Evolutionary conservation across 192 early-diverging fungal genomes (phyloP), one percentile per base, ranked within the genome.

Genomic region (Podila epicladia): DNA sequence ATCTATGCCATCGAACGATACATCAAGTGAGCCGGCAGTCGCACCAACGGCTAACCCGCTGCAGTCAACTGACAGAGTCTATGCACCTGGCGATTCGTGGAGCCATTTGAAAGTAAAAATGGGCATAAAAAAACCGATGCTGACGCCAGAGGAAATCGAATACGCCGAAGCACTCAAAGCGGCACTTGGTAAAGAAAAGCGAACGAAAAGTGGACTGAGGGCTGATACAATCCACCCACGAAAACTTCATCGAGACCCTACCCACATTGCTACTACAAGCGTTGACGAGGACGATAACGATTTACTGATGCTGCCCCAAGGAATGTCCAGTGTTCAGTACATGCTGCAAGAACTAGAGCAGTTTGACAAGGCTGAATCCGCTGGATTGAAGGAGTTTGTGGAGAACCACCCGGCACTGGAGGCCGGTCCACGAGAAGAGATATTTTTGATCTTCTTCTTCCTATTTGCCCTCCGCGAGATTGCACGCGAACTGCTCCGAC

Each of bases 391-490:
- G 24, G 26, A n/a, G 9, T 60, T 69, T 26, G 57, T 61, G 26
- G 67, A 53, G 57, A 37, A 29, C 1, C 58, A 69, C 19, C 58
- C 67, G 22, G 31, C 55, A 8, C 26, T 69, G n/a, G 67, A 69
- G n/a, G 58, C 49, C 6, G 67, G 67, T 32, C 73, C 73, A 6
- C 62, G 82, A n/a, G 75, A 85, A 69, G 84, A 85, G 35, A 32
- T 85, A 2, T 85, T 83, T 38, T 64, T 85, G 13, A 74, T 85
- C 11, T 85, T 85, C 61, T 85, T 83, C 31, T 85, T 83, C 50
- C 78, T 85, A 2, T 85, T 85, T 57, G 75, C 82, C 7, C 51
- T 85, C 38, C 67, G 84, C 0, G 84, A 85, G 37, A 82, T 80
- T 22, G 82, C 82, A 20, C 73, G 70, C 11, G 82, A 85, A 22